A percentile compares a stretch with the other conserved stretches of the same genome.
phyloP scores from a whole-genome alignment of 345 rosid species.

The Lumnitzera racemosa region DNA sequence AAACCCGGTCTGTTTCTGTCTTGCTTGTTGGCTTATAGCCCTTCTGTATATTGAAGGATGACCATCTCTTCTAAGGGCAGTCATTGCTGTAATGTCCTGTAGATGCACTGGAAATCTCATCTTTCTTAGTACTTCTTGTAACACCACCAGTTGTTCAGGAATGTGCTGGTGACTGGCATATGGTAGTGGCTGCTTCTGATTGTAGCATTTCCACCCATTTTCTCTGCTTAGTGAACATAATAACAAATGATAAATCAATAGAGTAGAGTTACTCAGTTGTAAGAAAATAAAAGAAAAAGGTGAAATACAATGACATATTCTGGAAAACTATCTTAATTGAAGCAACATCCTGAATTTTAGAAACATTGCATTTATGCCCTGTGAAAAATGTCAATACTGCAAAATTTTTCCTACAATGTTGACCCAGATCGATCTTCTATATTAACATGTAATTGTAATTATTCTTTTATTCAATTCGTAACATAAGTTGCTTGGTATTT shows the following conservation, averaged over 20 bases:
- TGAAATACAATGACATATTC: no score
- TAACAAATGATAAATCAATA: background rate
- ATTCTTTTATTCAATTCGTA: no score
- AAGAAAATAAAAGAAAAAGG: no score
- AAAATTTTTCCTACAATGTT: no score
- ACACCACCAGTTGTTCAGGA: slow-evolving; percentile 54
- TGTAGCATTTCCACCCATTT: slow-evolving; percentile 83
- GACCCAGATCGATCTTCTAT: no score
- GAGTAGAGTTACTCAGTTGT: no score
- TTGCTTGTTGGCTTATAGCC: slow-evolving; percentile 41
- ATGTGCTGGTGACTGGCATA: slow-evolving; percentile 50
- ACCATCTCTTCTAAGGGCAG: slow-evolving; percentile 75
- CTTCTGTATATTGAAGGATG: slow-evolving; percentile 86
- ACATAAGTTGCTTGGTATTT: no score
- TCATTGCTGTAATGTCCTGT: slow-evolving; percentile 75
- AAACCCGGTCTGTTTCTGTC: slow-evolving; percentile 30
- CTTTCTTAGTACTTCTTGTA: slow-evolving; percentile 54
- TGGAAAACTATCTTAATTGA: no score
- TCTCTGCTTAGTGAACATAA: slow-evolving; percentile 31
- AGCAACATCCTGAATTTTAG: no score
- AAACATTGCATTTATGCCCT: no score
- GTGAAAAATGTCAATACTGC: no score
- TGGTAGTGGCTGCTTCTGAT: slow-evolving; percentile 63
- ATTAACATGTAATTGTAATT: no score
- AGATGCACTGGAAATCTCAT: slow-evolving; percentile 74